These are phyloP conservation scores for Linum tenue DNA, from an alignment of 345 rosid species.

Conservation along the genomic window DNA sequence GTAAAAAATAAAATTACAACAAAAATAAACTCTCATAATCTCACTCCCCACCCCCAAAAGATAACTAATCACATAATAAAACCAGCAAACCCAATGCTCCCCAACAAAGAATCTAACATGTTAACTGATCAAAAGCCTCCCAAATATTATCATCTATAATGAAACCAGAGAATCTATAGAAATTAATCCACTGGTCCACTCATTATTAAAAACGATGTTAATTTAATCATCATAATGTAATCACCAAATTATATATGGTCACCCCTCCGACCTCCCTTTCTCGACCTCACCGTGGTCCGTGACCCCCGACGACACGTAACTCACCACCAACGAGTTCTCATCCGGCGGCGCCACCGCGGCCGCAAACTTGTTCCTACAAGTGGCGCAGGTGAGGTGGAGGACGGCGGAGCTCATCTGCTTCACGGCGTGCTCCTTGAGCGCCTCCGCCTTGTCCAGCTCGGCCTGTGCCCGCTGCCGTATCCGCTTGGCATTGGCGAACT, in stretches of 20 bases:
- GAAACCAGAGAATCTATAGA: too few relatives aligned
- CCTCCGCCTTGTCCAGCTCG: slow-evolving; percentile 60
- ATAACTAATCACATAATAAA: background rate
- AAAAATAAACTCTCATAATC: too few relatives aligned
- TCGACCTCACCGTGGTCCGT: slow-evolving; percentile 36
- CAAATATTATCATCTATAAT: too few relatives aligned
- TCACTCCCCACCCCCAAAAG: background rate
- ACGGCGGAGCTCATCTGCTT: slow-evolving; percentile 55
- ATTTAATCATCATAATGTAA: too few relatives aligned
- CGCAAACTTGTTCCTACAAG: slow-evolving; percentile 57
- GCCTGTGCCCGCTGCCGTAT: slow-evolving; percentile 73
- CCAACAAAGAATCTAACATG: background rate
- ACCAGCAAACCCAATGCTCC: background rate
- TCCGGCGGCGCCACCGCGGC: slow-evolving; percentile 18
- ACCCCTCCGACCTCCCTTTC: background rate
- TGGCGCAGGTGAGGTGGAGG: slow-evolving; percentile 63
- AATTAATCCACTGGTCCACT: background rate
- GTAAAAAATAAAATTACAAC: background rate
- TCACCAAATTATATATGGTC: background rate
- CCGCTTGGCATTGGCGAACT: slow-evolving; percentile 65
- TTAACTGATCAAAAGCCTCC: too few relatives aligned
- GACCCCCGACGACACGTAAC: slow-evolving; percentile 42
- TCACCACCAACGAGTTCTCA: slow-evolving; percentile 39
- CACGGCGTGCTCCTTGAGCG: slow-evolving; percentile 49
- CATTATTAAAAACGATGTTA: too few relatives aligned